These are phyloP conservation scores for Candida maltosa DNA, from an alignment of 805 yeast genomes.

Conservation along the genomic window DNA sequence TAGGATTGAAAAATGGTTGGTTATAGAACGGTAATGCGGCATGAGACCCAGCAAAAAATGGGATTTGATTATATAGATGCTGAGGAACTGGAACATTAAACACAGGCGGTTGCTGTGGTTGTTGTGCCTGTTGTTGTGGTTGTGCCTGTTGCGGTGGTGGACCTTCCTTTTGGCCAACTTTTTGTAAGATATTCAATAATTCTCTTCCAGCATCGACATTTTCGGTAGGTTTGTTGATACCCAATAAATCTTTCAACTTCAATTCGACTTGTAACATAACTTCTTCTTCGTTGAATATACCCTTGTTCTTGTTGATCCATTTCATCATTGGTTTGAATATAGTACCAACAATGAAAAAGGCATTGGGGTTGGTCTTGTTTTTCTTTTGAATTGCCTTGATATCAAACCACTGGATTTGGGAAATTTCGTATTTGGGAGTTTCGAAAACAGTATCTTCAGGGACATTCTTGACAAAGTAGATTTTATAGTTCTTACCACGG, in stretches of 20 bases:
- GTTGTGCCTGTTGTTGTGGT: background rate
- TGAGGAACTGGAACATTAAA: constrained; percentile 21
- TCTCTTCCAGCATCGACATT: constrained; percentile 73
- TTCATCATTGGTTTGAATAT: constrained; percentile 49
- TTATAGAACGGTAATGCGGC: constrained; percentile 12
- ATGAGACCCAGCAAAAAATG: constrained; percentile 15
- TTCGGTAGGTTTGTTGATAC: constrained; percentile 37
- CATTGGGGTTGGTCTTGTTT: constrained; percentile 32
- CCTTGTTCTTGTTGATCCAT: constrained; percentile 56
- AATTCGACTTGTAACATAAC: constrained; percentile 61
- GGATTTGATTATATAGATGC: constrained; percentile 25
- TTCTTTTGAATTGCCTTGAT: constrained; percentile 43
- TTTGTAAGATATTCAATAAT: constrained; percentile 56
- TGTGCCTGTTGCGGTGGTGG: background rate
- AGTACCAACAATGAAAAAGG: constrained; percentile 45
- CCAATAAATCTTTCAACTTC: constrained; percentile 62
- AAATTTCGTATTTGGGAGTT: constrained; percentile 90
- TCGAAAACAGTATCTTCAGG: constrained; percentile 73
- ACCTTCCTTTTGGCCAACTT: constrained; percentile 17
- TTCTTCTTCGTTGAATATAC: constrained; percentile 50
- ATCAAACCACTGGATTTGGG: constrained; percentile 75
- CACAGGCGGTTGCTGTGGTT: constrained; percentile 1
- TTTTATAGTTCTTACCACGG: constrained; percentile 79
- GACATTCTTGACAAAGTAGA: constrained; percentile 72
- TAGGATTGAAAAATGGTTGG: constrained; percentile 7